Conservation (phyloP, 805 yeast genomes). For the Hanseniaspora valbyensis region DNA sequence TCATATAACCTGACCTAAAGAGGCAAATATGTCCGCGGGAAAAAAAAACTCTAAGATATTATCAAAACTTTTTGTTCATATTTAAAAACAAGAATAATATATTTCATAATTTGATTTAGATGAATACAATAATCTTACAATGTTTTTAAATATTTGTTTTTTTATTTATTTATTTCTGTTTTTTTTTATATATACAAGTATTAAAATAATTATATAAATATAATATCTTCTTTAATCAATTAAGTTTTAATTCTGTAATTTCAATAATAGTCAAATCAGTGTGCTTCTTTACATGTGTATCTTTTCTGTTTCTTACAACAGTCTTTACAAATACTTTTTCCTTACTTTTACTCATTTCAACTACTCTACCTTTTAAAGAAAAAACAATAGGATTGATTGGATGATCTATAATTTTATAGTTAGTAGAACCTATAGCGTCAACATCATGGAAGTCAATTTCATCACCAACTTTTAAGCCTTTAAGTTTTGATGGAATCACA, state of each 20-base stretch:
- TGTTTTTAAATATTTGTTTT: too few species aligned
- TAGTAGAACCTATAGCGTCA: slow-evolving; percentile 72
- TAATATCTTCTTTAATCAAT: slow-evolving; percentile 19
- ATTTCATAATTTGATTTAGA: too few species aligned
- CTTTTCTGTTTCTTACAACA: slow-evolving; percentile 69
- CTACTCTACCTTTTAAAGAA: slow-evolving; percentile 60
- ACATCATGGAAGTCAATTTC: slow-evolving; percentile 62
- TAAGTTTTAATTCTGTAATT: slow-evolving; percentile 58
- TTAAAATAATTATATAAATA: not conserved
- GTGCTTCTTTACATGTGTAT: slow-evolving; percentile 53
- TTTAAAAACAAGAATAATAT: too few species aligned
- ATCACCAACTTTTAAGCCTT: slow-evolving; percentile 74
- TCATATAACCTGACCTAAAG: too few species aligned
- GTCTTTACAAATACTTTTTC: slow-evolving; percentile 62
- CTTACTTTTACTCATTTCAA: slow-evolving; percentile 78
- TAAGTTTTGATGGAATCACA: slow-evolving; percentile 65
- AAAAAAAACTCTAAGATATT: too few species aligned
- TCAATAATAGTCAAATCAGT: slow-evolving; percentile 68
- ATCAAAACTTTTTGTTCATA: too few species aligned
- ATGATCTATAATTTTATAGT: slow-evolving; percentile 53
- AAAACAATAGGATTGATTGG: slow-evolving; percentile 45
- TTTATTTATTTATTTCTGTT: too few species aligned
- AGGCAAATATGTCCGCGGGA: too few species aligned
- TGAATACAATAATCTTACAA: too few species aligned
- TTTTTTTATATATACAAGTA: slow-evolving; percentile 1